Conservation (phyloP, 176 grass and related monocot species). For the Miscanthus lutarioriparius region DNA sequence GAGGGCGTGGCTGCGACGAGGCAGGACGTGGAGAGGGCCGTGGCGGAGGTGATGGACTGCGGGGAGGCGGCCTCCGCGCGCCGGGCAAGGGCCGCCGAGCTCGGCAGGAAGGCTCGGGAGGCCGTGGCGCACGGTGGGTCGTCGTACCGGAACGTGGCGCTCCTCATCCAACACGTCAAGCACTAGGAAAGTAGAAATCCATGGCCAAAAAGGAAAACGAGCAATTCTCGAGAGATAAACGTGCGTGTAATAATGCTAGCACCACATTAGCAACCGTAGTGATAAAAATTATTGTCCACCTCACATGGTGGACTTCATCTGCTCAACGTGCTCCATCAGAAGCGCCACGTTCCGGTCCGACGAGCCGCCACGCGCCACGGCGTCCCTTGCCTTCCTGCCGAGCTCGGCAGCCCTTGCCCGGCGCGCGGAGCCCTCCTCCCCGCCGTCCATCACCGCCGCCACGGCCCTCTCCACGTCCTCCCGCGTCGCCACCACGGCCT, state of each 20-base stretch:
- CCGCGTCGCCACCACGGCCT: conserved; percentile 1
- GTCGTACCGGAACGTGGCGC: conserved; percentile 35
- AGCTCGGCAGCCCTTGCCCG: conserved; percentile 32
- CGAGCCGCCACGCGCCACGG: conserved; percentile 47
- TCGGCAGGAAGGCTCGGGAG: conserved; percentile 23
- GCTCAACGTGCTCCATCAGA: too few relatives aligned
- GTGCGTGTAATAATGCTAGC: too few relatives aligned
- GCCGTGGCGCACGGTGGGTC: conserved; percentile 47
- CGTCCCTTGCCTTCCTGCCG: conserved; percentile 17
- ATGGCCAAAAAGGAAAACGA: too few relatives aligned
- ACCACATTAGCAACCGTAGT: too few relatives aligned
- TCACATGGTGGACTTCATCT: too few relatives aligned
- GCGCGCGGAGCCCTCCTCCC: conserved; percentile 22
- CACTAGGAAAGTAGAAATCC: background rate
- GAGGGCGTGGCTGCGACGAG: conserved; percentile 6
- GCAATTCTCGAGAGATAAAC: too few relatives aligned
- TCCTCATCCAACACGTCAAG: conserved; percentile 30
- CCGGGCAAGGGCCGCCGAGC: conserved; percentile 27
- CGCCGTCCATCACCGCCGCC: conserved; percentile 33
- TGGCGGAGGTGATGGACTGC: conserved; percentile 35
- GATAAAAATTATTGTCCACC: too few relatives aligned
- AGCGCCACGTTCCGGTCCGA: conserved; percentile 33
- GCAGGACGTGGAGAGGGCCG: conserved; percentile 33
- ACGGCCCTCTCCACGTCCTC: conserved; percentile 38
- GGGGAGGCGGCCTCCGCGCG: conserved; percentile 22